These are phyloP conservation scores for Auricularia sp. DNA, from an alignment of 768 basidiomycete species.

Conservation along the genomic window DNA sequence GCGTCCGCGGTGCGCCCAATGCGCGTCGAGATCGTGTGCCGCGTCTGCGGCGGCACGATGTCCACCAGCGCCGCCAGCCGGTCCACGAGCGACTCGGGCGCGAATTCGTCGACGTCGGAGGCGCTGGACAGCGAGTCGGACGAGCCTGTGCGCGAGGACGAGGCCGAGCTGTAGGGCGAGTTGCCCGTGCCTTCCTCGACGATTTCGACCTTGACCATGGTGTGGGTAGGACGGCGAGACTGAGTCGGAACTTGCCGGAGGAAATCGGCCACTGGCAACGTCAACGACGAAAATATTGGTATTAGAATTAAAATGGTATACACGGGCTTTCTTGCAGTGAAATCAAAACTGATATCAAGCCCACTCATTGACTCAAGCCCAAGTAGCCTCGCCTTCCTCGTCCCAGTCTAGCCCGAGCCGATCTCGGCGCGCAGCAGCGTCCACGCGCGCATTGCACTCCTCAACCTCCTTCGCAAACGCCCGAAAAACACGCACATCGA, in stretches of 20 bases:
- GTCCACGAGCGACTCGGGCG: conserved; percentile 78
- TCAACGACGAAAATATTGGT: too few species aligned
- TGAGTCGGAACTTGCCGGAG: too few species aligned
- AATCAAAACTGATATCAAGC: too few species aligned
- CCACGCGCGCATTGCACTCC: not conserved
- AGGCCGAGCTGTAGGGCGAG: conserved; percentile 66
- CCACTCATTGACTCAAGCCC: too few species aligned
- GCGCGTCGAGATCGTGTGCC: conserved; percentile 58
- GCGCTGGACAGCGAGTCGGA: conserved; percentile 60
- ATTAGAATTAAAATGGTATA: too few species aligned
- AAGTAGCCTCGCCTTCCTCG: not conserved
- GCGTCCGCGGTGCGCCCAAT: conserved; percentile 51
- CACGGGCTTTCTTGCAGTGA: too few species aligned
- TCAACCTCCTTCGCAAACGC: not conserved
- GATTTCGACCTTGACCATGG: conserved; percentile 91
- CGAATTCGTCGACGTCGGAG: conserved; percentile 49
- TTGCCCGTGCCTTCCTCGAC: conserved; percentile 69
- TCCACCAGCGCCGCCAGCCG: conserved; percentile 87
- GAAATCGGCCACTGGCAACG: too few species aligned
- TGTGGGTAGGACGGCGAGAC: too few species aligned
- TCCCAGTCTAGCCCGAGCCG: not conserved
- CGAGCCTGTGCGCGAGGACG: conserved; percentile 63
- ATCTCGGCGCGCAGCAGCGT: not conserved
- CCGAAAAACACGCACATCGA: not conserved
- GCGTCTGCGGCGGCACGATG: conserved; percentile 87